Conservation (phyloP, 2,329 filamentous ascomycete genomes). For the Colletotrichum sp. region DNA sequence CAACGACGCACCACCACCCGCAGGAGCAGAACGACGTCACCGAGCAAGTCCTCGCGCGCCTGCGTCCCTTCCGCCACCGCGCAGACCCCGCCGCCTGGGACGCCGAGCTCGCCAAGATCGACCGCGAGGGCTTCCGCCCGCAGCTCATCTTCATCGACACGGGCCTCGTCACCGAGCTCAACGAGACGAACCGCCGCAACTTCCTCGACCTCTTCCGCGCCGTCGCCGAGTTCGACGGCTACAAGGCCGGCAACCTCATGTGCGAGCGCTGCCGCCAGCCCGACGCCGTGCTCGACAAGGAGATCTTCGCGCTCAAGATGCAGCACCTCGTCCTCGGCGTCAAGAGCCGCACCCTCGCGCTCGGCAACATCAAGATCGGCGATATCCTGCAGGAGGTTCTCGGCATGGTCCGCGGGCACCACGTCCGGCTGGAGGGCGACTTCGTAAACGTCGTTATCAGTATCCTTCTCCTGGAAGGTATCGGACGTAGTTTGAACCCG, state of each 20-base stretch:
- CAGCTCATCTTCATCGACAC: slow-evolving; percentile 98
- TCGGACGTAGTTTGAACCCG: slow-evolving; percentile 86
- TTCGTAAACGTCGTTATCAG: slow-evolving; percentile 98
- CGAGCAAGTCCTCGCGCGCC: slow-evolving; percentile 80
- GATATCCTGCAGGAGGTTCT: slow-evolving; percentile 92
- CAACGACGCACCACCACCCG: slow-evolving; percentile 34
- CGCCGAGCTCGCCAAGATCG: slow-evolving; percentile 75
- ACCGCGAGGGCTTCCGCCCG: slow-evolving; percentile 86
- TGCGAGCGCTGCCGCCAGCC: slow-evolving; percentile 93
- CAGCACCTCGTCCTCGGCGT: slow-evolving; percentile 92
- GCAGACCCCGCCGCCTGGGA: slow-evolving; percentile 75
- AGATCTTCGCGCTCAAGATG: slow-evolving; percentile 95
- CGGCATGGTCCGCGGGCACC: slow-evolving; percentile 88
- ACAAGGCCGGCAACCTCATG: slow-evolving; percentile 94
- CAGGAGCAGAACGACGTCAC: slow-evolving; percentile 75
- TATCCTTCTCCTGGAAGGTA: slow-evolving; percentile 91
- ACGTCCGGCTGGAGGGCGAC: slow-evolving; percentile 93
- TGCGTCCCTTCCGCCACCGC: slow-evolving; percentile 72
- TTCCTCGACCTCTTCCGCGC: slow-evolving; percentile 96
- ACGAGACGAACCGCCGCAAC: slow-evolving; percentile 82
- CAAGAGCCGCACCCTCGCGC: slow-evolving; percentile 87
- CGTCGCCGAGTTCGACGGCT: slow-evolving; percentile 95
- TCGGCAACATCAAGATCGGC: slow-evolving; percentile 95
- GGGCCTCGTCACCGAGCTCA: slow-evolving; percentile 92
- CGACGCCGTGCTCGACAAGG: slow-evolving; percentile 84